phyloP scores from a whole-genome alignment of 169 alveolate genomes.

The Cryptosporidium xiaoi region DNA sequence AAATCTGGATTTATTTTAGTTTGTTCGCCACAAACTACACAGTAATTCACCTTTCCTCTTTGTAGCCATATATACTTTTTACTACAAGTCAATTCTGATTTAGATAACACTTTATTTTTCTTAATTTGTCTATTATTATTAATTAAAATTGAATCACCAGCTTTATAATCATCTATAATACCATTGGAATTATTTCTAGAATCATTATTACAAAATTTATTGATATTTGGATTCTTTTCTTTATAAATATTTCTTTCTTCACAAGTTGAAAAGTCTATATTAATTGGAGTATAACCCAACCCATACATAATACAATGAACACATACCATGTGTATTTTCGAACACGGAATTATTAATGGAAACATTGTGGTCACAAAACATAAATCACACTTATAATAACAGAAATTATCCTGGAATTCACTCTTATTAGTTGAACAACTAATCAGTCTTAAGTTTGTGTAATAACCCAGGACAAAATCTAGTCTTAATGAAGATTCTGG shows the following conservation, averaged over 20 bases:
- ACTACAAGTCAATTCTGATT: neutral
- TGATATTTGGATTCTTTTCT: neutral
- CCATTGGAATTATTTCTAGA: neutral
- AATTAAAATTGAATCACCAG: no score
- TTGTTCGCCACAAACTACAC: conserved; percentile 36
- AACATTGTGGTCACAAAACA: conserved; percentile 8
- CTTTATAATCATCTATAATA: neutral
- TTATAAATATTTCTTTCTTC: neutral
- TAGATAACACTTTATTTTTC: neutral
- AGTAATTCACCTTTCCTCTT: conserved; percentile 25
- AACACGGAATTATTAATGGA: conserved; percentile 65
- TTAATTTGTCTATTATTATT: neutral
- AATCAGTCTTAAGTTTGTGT: neutral
- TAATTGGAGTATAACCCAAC: conserved; percentile 37
- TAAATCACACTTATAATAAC: conserved; percentile 37
- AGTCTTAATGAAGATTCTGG: conserved; percentile 9
- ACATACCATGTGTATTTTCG: conserved; percentile 44
- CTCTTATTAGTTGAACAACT: neutral
- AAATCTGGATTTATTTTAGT: conserved; percentile 44
- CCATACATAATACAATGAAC: conserved; percentile 38
- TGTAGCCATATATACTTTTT: conserved; percentile 16
- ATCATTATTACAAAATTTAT: neutral
- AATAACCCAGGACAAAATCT: conserved; percentile 28
- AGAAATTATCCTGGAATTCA: neutral
- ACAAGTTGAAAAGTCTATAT: neutral